Base-by-base conservation (phyloP, 179 eudicot genomes). In the Beta lomatogona region DNA sequence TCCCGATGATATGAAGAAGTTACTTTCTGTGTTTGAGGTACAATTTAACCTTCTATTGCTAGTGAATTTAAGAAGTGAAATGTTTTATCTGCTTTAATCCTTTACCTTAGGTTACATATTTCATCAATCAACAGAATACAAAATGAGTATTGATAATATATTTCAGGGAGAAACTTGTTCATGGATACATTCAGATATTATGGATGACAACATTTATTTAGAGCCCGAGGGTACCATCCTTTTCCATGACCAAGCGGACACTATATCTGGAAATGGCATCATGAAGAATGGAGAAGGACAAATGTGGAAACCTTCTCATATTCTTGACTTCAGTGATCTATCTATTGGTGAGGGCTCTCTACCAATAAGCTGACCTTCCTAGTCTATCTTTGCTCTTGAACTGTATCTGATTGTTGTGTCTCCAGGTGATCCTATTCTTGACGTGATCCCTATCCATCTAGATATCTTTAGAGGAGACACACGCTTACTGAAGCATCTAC, bases 131-230 rank as follows among this genome's bases (percentile, higher is more conserved):
- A 54, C 21, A 69, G 28, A 73, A 73, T 4, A 15, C 8, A 1
- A 6, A 73, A n/a, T 73, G 1, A 22, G 28, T 28, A 25, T 22
- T 46, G 7, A 52, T 18, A 57, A n/a, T 87, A 76, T 73, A 71
- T 28, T 86, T 79, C 86, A 94, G 98, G 88, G 76, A 75, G 88
- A 79, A 83, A 71, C 82, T 80, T 94, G 89, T 86, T 85, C 97
- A 66, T 96, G 98, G 97, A 90, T 96, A 89, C 99, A 96, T 88
- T 89, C 98, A 5, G 98, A 96, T 82, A 86, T 96, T 54, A 96
- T 96, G 99, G 99, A 96, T 80, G 99, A 94, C 83, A 96, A 96
- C 79, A 71, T 96, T 72, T 86, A 83, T 86, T 80, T 96, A 93
- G 97, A 91, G 81, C 89, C 88, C 31, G 75, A 59, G 71, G 84